A percentile compares a stretch with the other conserved stretches of the same genome.
Evolutionary conservation across 164 flowering plant genomes (phyloP).

Genomic region (Litsea cubeba): DNA sequence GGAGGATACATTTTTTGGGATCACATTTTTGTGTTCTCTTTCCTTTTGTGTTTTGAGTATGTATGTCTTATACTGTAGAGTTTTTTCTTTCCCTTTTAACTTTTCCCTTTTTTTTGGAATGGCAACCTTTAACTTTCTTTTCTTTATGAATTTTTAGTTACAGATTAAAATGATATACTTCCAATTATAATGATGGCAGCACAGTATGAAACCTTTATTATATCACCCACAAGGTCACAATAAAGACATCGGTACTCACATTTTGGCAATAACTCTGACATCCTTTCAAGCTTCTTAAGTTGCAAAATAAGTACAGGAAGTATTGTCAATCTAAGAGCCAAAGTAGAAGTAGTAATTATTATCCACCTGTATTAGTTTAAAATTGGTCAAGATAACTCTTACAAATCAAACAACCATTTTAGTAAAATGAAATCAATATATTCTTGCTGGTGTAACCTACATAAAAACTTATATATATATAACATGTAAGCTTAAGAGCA

Average conservation of each 20-base stretch:
- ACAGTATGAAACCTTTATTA: not conserved
- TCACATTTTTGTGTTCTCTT: no score
- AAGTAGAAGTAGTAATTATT: slow-evolving; percentile 62
- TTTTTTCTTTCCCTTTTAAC: no score
- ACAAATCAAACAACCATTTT: not conserved
- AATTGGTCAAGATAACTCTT: not conserved
- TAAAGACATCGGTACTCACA: slow-evolving; percentile 40
- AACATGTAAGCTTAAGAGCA: not conserved
- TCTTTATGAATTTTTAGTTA: no score
- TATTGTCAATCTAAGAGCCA: slow-evolving; percentile 56
- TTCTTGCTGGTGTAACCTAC: no score
- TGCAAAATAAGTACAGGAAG: slow-evolving; percentile 61
- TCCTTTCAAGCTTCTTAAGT: slow-evolving; percentile 52
- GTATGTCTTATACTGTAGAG: no score
- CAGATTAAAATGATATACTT: no score
- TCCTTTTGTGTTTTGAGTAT: no score
- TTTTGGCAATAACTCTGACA: slow-evolving; percentile 55
- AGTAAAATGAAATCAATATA: no score
- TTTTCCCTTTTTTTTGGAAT: no score
- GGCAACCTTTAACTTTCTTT: no score
- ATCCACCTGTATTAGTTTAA: slow-evolving; percentile 64
- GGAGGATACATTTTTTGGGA: no score
- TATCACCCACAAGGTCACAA: not conserved
- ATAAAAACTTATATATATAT: not conserved
- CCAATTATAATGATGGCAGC: not conserved